Percentiles rank a stretch among this genome's conserved stretches.
Evolutionary conservation across 2,329 filamentous ascomycete genomes (phyloP).

Genomic region (Epichloe bromicola): DNA sequence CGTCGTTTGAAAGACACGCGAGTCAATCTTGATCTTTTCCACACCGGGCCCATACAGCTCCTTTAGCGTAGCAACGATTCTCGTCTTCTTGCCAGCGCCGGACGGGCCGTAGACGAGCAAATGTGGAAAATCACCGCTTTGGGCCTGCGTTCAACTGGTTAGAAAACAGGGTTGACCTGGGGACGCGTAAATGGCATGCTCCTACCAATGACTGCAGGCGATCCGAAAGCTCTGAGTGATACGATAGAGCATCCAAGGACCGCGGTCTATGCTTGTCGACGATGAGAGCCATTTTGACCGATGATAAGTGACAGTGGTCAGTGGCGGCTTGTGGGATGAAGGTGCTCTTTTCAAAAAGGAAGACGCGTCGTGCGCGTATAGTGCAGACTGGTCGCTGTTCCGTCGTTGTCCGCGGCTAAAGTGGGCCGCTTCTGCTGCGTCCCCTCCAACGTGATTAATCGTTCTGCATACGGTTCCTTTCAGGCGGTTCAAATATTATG

Average conservation of each 20-base stretch:
- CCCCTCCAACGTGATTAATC: not conserved
- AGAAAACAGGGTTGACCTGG: not conserved
- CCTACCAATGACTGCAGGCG: conserved; percentile 74
- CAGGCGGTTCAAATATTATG: no score
- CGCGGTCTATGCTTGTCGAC: conserved; percentile 62
- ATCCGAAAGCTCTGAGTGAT: conserved; percentile 79
- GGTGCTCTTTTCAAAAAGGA: conserved; percentile 13
- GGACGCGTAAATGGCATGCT: not conserved
- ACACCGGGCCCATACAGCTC: conserved; percentile 91
- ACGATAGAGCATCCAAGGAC: conserved; percentile 66
- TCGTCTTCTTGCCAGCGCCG: conserved; percentile 93
- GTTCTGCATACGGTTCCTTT: no score
- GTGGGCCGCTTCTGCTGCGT: not conserved
- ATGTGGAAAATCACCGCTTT: conserved; percentile 95
- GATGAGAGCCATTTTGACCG: conserved; percentile 47
- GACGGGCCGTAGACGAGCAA: conserved; percentile 94
- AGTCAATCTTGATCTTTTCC: conserved; percentile 99
- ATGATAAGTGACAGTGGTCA: conserved; percentile 3
- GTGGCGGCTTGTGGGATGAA: conserved; percentile 6
- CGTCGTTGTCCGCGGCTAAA: not conserved
- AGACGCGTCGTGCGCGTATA: conserved; percentile 26
- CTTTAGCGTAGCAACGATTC: conserved; percentile 88
- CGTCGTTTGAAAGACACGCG: conserved; percentile 88
- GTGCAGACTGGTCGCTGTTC: conserved; percentile 11
- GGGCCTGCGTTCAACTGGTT: conserved; percentile 48